phyloP scores from a whole-genome alignment of 2,329 filamentous ascomycete genomes.

The Ophiocordyceps polyrhachis-furcata region DNA sequence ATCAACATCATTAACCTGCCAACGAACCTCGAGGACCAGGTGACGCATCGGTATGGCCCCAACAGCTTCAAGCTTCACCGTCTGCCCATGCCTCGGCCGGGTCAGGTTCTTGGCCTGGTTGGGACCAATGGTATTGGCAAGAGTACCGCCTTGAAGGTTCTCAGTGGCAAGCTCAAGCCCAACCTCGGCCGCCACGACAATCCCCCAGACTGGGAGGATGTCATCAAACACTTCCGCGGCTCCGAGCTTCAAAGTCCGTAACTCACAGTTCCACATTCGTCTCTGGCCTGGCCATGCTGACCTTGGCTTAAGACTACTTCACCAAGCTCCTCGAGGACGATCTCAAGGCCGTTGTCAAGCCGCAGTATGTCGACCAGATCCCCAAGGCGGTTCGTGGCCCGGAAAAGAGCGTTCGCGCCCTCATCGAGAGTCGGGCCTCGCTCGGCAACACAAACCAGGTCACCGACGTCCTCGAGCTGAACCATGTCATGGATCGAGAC shows the following conservation, averaged over 20 bases:
- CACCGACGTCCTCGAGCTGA: slow-evolving; percentile 65
- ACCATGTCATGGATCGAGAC: slow-evolving; percentile 81
- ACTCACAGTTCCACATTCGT: too few species aligned
- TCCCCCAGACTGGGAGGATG: slow-evolving; percentile 97
- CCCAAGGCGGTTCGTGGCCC: slow-evolving; percentile 75
- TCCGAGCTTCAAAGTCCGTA: slow-evolving; percentile 84
- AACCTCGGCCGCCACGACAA: slow-evolving; percentile 92
- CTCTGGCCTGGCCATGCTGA: not conserved
- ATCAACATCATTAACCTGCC: slow-evolving; percentile 99
- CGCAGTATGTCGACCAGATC: slow-evolving; percentile 97
- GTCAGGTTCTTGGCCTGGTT: slow-evolving; percentile 87
- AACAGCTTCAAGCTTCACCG: slow-evolving; percentile 99
- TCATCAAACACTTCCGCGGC: slow-evolving; percentile 93
- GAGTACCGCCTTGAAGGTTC: slow-evolving; percentile 97
- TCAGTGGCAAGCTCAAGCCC: slow-evolving; percentile 95
- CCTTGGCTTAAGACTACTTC: slow-evolving; percentile 55
- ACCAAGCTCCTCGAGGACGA: slow-evolving; percentile 96
- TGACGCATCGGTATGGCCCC: slow-evolving; percentile 95
- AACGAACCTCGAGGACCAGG: slow-evolving; percentile 94
- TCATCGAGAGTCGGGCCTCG: slow-evolving; percentile 59
- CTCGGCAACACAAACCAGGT: slow-evolving; percentile 71
- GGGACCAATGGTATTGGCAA: slow-evolving; percentile 99
- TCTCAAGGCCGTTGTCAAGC: slow-evolving; percentile 94
- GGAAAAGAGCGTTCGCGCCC: slow-evolving; percentile 58
- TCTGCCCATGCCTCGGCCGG: slow-evolving; percentile 84